A percentile compares a stretch with the other conserved stretches of the same genome.
Evolutionary conservation across 108 stramenopile species (phyloP).

Genomic region (Nitzschia palea): DNA sequence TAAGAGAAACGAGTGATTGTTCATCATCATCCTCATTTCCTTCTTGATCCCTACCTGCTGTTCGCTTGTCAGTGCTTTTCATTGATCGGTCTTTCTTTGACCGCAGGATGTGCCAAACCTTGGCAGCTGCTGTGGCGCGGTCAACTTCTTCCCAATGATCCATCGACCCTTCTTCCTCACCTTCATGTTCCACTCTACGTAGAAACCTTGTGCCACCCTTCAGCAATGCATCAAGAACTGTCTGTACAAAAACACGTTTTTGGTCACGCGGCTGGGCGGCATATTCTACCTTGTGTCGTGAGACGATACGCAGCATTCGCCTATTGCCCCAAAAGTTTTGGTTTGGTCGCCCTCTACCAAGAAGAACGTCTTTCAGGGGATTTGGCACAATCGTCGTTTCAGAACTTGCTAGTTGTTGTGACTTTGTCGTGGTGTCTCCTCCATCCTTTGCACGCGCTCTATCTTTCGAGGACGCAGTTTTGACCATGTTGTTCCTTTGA

Average conservation of each 20-base stretch:
- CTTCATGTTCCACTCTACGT: not conserved
- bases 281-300: not conserved
- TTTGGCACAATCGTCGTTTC: too few species aligned
- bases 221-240: not conserved
- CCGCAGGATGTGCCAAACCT: slow-evolving; percentile 2
- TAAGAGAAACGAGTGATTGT: too few species aligned
- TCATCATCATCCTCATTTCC: too few species aligned
- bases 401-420: too few species aligned
- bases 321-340: not conserved
- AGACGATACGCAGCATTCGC: not conserved
- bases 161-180: not conserved
- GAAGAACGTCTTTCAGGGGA: not conserved
- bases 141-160: slow-evolving; percentile 2
- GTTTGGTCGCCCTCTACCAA: not conserved
- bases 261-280: not conserved
- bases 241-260: not conserved
- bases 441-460: too few species aligned
- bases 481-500: too few species aligned
- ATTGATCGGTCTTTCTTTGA: not conserved
- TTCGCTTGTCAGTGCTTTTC: too few species aligned
- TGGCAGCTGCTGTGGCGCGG: not conserved
- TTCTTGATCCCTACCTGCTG: too few species aligned
- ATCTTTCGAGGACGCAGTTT: too few species aligned
- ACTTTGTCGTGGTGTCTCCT: too few species aligned
- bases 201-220: not conserved